phyloP scores from a whole-genome alignment of 768 basidiomycete species.

The Leccinum olivaceopallidum region DNA sequence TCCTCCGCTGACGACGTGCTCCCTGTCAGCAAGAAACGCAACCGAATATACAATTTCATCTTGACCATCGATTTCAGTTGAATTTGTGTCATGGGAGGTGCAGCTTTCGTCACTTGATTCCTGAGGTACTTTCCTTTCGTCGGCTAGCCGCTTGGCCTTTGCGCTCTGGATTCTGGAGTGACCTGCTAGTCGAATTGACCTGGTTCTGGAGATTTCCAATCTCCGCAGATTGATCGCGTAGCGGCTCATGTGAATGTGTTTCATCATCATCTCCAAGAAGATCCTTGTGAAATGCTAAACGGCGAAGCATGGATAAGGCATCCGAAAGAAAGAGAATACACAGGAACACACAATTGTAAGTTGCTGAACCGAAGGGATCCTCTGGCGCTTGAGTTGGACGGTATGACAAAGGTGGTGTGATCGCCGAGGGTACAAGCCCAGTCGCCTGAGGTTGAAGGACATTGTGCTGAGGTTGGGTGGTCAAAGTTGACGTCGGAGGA shows the following conservation, averaged over 20 bases:
- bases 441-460: slow-evolving; percentile 39
- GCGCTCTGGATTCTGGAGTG: slow-evolving; percentile 52
- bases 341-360: slow-evolving; percentile 17
- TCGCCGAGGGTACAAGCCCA: slow-evolving; percentile 29
- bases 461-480: slow-evolving; percentile 33
- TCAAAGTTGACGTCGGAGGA: slow-evolving; percentile 41
- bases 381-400: slow-evolving; percentile 23
- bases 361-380: slow-evolving; percentile 53
- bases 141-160: slow-evolving; percentile 53
- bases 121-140: not conserved
- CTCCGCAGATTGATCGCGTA: slow-evolving; percentile 77
- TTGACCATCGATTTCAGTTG: not conserved
- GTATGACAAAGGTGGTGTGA: slow-evolving; percentile 31
- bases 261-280: slow-evolving; percentile 74
- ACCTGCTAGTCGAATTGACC: slow-evolving; percentile 73
- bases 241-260: slow-evolving; percentile 45
- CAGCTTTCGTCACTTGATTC: not conserved
- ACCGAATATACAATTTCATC: not conserved
- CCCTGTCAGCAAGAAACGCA: not conserved
- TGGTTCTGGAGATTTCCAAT: slow-evolving; percentile 89
- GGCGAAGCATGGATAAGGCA: slow-evolving; percentile 10
- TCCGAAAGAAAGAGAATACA: not conserved
- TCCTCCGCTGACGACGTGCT: not conserved
- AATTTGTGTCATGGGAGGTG: no score
- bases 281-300: slow-evolving; percentile 41